These are phyloP conservation scores for Fusarium humuli DNA, from an alignment of 2,329 filamentous ascomycete species.

Conservation along the genomic window DNA sequence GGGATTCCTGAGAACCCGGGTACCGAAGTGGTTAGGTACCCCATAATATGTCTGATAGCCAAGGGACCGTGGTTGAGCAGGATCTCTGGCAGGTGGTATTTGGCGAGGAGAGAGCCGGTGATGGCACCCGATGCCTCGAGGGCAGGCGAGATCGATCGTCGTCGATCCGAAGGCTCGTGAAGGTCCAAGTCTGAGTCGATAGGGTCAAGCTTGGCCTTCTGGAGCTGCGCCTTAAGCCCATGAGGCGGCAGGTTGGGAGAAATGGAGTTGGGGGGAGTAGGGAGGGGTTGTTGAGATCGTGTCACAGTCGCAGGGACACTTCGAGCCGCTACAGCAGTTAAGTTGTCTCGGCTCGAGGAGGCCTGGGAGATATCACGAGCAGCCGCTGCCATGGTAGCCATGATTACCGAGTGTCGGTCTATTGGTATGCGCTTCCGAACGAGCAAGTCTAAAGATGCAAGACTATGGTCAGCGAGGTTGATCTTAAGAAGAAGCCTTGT, in stretches of 20 bases:
- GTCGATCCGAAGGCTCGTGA: conserved; percentile 65
- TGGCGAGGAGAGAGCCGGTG: conserved; percentile 85
- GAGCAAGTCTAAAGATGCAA: conserved; percentile 54
- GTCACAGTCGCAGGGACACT: conserved; percentile 71
- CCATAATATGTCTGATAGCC: conserved; percentile 95
- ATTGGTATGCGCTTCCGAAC: conserved; percentile 58
- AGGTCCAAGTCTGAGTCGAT: conserved; percentile 91
- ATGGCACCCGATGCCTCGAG: conserved; percentile 84
- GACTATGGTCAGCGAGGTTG: conserved; percentile 32
- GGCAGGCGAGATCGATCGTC: conserved; percentile 59
- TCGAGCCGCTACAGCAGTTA: conserved; percentile 77
- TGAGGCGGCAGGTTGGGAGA: conserved; percentile 88
- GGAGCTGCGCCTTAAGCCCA: conserved; percentile 76
- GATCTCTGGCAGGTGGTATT: conserved; percentile 90
- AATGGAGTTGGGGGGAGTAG: conserved; percentile 94
- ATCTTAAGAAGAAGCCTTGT: conserved; percentile 3
- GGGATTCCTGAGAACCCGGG: conserved; percentile 92
- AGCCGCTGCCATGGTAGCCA: conserved; percentile 75
- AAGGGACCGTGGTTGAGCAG: conserved; percentile 89
- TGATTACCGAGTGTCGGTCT: conserved; percentile 58
- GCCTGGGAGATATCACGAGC: conserved; percentile 75
- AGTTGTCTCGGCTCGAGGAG: conserved; percentile 74
- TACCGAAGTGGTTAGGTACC: conserved; percentile 90
- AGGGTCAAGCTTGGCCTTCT: conserved; percentile 68
- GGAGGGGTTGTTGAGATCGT: conserved; percentile 73